Base-by-base conservation (phyloP, 176 grass and related monocot genomes). In the Hsuehochloa calcarea region DNA sequence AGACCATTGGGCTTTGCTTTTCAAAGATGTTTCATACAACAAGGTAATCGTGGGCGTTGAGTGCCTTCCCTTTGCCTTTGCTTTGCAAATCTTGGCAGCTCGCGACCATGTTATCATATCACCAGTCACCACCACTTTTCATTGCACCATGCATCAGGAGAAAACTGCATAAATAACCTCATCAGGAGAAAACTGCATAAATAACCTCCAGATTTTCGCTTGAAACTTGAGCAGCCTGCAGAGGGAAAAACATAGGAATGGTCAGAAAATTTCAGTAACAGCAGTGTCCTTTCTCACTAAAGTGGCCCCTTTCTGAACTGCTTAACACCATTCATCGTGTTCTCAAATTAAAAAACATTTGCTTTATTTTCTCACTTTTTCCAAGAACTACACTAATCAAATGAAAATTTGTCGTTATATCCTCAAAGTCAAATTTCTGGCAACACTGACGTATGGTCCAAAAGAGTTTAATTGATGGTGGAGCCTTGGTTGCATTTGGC, bases 201-300 rank as follows among this genome's bases (percentile, higher is more conserved):
- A 84, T 66, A 67, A 67, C 46, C 50, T 74, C 80, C 89, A 84
- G 41, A 74, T 87, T 68, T 87, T 74, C 8, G 51, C 68, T 79
- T 90, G 64, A 84, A 83, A 68, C 11, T 23, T 74, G n/a, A 73
- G 60, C 60, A 87, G n/a, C 74, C 89, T 90, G 47, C 74, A 84
- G 17, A 2, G 23, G 5, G 13, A 14, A 46, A 63, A 66, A 79
- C 65, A 5, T 51, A 62, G 22, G 41, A 6, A 14, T 68, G 8
- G 50, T 74, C 47, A 87, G 25, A 83, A 64, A n/a, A 26, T 61
- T 51, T 67, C 35, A 52, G 14, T 65, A 46, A 41, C 31, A 68
- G 14, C 50, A 12, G 5, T 13, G n/a, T 13, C 58, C 8, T 13
- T 8, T 67, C 55, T 66, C 46, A 35, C 20, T 65, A 56, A 68